Conservation (phyloP, 2,329 filamentous ascomycete genomes). For the Lasiodiplodia theobromae region DNA sequence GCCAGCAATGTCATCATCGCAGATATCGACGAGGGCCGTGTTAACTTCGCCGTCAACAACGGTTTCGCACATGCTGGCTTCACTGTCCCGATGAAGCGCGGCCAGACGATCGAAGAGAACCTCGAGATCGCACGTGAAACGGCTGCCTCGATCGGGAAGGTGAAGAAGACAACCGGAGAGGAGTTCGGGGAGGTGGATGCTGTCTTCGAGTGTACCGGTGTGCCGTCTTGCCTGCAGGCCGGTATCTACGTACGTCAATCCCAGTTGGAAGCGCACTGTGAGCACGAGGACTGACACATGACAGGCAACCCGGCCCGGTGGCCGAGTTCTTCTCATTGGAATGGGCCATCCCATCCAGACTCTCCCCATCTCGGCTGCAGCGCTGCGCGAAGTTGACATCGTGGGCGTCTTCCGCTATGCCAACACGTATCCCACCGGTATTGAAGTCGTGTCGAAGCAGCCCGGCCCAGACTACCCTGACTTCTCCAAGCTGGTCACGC, state of each 20-base stretch:
- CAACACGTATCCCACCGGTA: slow-evolving; percentile 77
- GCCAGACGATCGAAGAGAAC: slow-evolving; percentile 61
- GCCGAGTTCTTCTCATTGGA: slow-evolving; percentile 77
- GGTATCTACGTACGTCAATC: slow-evolving; percentile 66
- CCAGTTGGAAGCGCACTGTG: not conserved
- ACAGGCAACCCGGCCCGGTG: slow-evolving; percentile 69
- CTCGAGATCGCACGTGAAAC: slow-evolving; percentile 59
- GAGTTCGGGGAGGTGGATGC: slow-evolving; percentile 66
- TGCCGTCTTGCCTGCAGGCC: slow-evolving; percentile 76
- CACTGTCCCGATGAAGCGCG: slow-evolving; percentile 55
- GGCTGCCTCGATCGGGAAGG: slow-evolving; percentile 51
- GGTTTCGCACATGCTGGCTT: slow-evolving; percentile 56
- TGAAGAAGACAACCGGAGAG: slow-evolving; percentile 42
- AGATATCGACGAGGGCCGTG: slow-evolving; percentile 64
- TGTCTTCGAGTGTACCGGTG: slow-evolving; percentile 79
- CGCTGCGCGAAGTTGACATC: slow-evolving; percentile 77
- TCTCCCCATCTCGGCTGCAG: slow-evolving; percentile 74
- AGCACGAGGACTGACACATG: not conserved
- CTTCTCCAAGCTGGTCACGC: slow-evolving; percentile 76
- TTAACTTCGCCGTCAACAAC: slow-evolving; percentile 62
- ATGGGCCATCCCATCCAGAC: slow-evolving; percentile 82
- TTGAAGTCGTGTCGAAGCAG: slow-evolving; percentile 61
- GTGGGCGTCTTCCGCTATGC: slow-evolving; percentile 81
- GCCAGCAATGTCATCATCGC: slow-evolving; percentile 65
- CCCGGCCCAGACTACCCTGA: slow-evolving; percentile 62